Evolutionary conservation across 108 stramenopile genomes (phyloP).

Genomic region (Cyclotella sp.): DNA sequence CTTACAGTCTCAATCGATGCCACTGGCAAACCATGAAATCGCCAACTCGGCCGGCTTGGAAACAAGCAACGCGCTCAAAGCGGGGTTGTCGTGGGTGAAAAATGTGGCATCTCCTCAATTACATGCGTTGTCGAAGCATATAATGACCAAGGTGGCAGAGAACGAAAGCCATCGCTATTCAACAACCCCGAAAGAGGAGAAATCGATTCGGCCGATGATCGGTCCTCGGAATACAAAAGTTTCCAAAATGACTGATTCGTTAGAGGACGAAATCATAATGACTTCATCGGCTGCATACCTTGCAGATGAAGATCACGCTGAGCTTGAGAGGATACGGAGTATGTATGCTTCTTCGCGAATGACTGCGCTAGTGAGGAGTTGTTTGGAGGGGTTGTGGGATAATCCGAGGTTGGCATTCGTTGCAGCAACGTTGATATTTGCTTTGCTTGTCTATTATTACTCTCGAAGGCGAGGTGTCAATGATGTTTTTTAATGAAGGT

Average conservation of each 20-base stretch:
- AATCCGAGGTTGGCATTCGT: slow-evolving; percentile 43
- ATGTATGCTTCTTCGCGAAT: slow-evolving; percentile 21
- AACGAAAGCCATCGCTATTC: slow-evolving; percentile 12
- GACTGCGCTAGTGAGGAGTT: slow-evolving; percentile 9
- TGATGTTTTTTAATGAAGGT: slow-evolving; percentile 38
- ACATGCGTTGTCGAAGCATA: slow-evolving; percentile 39
- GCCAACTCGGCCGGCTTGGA: slow-evolving; percentile 19
- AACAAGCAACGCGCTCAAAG: slow-evolving; percentile 30
- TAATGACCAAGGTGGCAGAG: slow-evolving; percentile 43
- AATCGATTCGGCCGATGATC: slow-evolving; percentile 28
- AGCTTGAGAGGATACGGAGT: slow-evolving; percentile 37
- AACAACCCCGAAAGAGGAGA: slow-evolving; percentile 11
- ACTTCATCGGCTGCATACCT: slow-evolving; percentile 42
- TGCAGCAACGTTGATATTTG: slow-evolving; percentile 31
- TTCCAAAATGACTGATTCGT: not conserved
- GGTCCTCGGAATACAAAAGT: slow-evolving; percentile 22
- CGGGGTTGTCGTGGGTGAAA: slow-evolving; percentile 39
- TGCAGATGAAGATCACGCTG: slow-evolving; percentile 32
- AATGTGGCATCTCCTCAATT: slow-evolving; percentile 50
- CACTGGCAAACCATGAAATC: not conserved
- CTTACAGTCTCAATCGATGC: slow-evolving; percentile 12
- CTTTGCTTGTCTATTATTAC: slow-evolving; percentile 39
- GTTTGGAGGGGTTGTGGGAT: slow-evolving; percentile 14
- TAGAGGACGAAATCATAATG: slow-evolving; percentile 36
- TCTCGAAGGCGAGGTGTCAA: slow-evolving; percentile 32